These are phyloP conservation scores for Hypoxylon sp. DNA, from an alignment of 2,329 filamentous ascomycete species.

Conservation along the genomic window DNA sequence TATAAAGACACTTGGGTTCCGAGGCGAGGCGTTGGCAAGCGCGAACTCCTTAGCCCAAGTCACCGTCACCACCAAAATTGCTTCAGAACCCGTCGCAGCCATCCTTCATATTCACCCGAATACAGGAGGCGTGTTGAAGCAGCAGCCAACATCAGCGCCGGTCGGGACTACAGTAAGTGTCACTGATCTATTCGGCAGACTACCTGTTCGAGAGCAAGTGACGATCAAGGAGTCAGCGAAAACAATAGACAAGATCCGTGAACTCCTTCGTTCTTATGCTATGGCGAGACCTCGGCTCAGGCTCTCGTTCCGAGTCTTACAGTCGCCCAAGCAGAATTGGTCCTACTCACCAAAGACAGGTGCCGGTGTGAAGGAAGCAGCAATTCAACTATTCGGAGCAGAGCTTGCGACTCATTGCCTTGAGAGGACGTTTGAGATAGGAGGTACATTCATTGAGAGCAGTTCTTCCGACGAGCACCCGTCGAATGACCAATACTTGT, in stretches of 20 bases:
- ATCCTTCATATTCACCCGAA: constrained; percentile 61
- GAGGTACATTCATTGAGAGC: constrained; percentile 17
- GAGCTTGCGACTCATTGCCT: constrained; percentile 70
- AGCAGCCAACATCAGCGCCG: constrained; percentile 64
- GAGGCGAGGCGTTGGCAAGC: constrained; percentile 80
- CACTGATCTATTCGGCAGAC: constrained; percentile 69
- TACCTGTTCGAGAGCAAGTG: constrained; percentile 75
- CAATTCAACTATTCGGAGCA: constrained; percentile 73
- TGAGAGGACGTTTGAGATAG: constrained; percentile 52
- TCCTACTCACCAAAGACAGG: constrained; percentile 71
- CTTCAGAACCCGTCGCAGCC: constrained; percentile 71
- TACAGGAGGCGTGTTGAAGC: constrained; percentile 59
- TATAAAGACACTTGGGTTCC: constrained; percentile 78
- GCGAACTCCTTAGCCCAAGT: constrained; percentile 73
- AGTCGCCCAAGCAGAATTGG: constrained; percentile 69
- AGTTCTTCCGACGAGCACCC: constrained; percentile 24
- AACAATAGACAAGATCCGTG: constrained; percentile 70
- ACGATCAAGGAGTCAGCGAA: constrained; percentile 71
- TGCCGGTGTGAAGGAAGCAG: constrained; percentile 69
- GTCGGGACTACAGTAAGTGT: constrained; percentile 79
- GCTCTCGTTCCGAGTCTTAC: constrained; percentile 72
- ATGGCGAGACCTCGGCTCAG: constrained; percentile 75
- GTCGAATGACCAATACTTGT: constrained; percentile 56
- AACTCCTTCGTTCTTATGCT: constrained; percentile 74
- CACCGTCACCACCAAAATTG: constrained; percentile 74